Evolutionary conservation across 192 early-diverging fungal species (phyloP), one percentile per base, ranked within the genome.

Genomic region (Lobosporangium transversale): DNA sequence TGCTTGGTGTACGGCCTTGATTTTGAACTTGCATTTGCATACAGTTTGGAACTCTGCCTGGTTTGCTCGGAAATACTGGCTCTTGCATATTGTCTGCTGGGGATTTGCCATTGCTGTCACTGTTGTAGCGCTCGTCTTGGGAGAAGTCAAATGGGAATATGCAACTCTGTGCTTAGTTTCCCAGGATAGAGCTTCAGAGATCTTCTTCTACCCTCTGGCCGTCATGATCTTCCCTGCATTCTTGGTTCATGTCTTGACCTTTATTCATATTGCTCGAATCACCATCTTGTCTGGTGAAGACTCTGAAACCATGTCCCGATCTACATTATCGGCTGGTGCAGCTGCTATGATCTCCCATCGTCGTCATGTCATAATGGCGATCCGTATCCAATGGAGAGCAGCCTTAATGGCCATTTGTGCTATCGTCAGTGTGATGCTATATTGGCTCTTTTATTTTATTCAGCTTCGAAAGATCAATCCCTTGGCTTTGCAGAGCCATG

Each of bases 131-230:
- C 21, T 87, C 10, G 78, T 50, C 7, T 58, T 79, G 35, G 52
- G 85, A 1, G 54, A 78, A 23, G 60, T 87, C 37, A 79, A 74
- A 44, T 87, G 70, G 48, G 83, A 85, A 51, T 87, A 80, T 55
- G 80, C 82, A 4, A 83, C 79, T 2, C 64, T 87, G 11, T 87
- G 85, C 30, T 66, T 87, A 4, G 64, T 87, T 18, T 73, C 78
- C 43, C 62, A 79, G 23, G 78, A 69, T 20, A 56, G 44, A 26
- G 67, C 83, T 2, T 79, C 78, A 21, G 24, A 53, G 17, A 57
- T 87, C 20, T 85, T 87, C 59, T 87, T 87, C 35, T 83, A 87
- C 44, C 85, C 85, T 1, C 47, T 87, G 79, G 85, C 84, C 0
- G 80, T 66, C 48, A 56, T 84, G 63, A 63, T 87, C 24, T 57